Evolutionary conservation across 768 basidiomycete genomes (phyloP), one percentile per base, ranked within the genome.

Genomic region (Tulasnella sp.): DNA sequence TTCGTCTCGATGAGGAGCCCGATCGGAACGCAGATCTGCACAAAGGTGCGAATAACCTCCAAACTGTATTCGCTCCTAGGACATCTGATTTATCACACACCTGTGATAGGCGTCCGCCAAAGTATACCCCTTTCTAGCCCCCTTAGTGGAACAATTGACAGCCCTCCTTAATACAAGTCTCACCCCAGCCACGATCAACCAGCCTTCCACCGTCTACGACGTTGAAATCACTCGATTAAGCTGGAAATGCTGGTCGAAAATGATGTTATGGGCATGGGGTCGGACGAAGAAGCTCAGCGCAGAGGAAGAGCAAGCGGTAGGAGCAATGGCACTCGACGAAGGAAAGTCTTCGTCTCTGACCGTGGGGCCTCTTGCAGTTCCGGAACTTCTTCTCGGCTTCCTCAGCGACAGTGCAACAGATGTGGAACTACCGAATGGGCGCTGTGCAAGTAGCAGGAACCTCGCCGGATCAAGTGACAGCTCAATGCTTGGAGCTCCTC

Each of bases 171-270:
- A 81, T 16, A 75, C 81, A 17, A 73, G 67, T 1, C 74, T 87
- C 34, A 76, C 75, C 29, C 78, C 79, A 14, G 74, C 78, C 34
- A 78, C 81, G 77, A 75, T 86, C 76, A 72, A 74, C 76, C 75
- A 78, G 74, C 77, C 81, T 77, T 77, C 81, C 77, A 81, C 83
- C 69, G 75, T 80, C 41, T 77, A 86, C 72, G 84, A 83, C 67
- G 77, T 91, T 42, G 81, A 80, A 75, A 75, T 91, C 17, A 86
- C 86, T 2, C 89, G 94, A 77, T 79, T 94, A 19, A 80, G 88
- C 3, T 92, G 89, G 82, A 94, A 95, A 78, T 88, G 86, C 75
- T 81, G 95, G 59, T 80, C 84, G 14, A 92, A 89, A 76, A 84
- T 91, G 78, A 84, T 86, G 11, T 75, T 85, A 36, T 95, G 91